These are phyloP conservation scores for Tillandsia leiboldiana DNA, from an alignment of 176 grass and related monocot species.

Conservation along the genomic window DNA sequence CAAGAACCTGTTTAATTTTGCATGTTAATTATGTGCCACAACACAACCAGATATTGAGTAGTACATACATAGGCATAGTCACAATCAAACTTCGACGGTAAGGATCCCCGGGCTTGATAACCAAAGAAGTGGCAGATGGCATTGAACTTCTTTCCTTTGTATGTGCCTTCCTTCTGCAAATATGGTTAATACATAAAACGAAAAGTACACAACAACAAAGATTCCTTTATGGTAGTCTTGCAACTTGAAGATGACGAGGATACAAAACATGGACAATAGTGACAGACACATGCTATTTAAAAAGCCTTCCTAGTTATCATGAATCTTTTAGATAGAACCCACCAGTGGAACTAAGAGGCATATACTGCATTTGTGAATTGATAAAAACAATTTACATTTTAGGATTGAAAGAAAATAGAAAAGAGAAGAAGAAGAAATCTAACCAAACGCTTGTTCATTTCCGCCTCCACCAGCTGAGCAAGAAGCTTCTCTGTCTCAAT, in stretches of 20 bases:
- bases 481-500: constrained; percentile 99
- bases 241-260: neutral
- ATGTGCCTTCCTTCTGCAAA: constrained; percentile 84
- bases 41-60: constrained; percentile 6
- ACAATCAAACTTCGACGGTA: constrained; percentile 96
- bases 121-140: constrained; percentile 99
- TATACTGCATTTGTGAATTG: neutral
- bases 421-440: neutral
- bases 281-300: no score
- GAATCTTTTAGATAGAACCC: no score
- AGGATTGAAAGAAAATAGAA: constrained; percentile 14
- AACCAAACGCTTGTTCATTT: constrained; percentile 89
- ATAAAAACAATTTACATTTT: neutral
- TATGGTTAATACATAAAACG: constrained; percentile 2
- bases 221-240: neutral
- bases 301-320: no score
- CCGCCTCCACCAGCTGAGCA: constrained; percentile 85
- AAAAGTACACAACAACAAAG: neutral
- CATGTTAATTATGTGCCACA: neutral
- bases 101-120: constrained; percentile 92
- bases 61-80: constrained; percentile 90
- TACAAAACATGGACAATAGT: neutral
- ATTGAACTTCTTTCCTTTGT: constrained; percentile 99
- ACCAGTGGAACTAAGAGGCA: neutral
- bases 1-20: constrained; percentile 53